Conservation (phyloP, 306 rosid genomes). For the Adenanthera pavonina region DNA sequence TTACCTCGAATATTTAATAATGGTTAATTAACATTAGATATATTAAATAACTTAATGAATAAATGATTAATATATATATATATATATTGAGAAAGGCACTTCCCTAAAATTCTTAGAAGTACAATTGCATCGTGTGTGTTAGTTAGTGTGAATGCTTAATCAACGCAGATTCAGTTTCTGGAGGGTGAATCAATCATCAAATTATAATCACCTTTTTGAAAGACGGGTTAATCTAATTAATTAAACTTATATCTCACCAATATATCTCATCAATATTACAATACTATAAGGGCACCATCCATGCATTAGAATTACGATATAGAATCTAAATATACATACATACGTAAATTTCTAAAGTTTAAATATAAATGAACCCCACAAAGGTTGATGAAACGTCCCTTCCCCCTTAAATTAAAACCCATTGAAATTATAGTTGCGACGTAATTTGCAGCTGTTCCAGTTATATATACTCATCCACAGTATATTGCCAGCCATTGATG, state of each 20-base stretch:
- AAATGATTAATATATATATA: no score
- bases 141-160: neutral
- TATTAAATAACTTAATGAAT: no score
- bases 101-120: neutral
- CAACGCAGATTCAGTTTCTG: neutral
- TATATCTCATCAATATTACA: neutral
- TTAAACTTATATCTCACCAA: no score
- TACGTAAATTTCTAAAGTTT: neutral
- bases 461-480: neutral
- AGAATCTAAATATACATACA: neutral
- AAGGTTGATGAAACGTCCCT: slow-evolving; percentile 7
- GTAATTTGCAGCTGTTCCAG: neutral
- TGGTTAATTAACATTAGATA: no score
- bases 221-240: neutral
- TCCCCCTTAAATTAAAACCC: neutral
- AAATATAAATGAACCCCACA: neutral
- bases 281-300: neutral
- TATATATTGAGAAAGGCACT: no score
- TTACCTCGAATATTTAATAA: neutral
- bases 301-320: neutral
- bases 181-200: neutral
- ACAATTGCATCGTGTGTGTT: neutral
- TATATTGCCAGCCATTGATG: slow-evolving; percentile 9
- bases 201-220: neutral
- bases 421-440: neutral